Percentiles rank a stretch among this genome's conserved stretches.
Conservation (phyloP, 75 land plant species). For the Cunninghamia lanceolata region DNA sequence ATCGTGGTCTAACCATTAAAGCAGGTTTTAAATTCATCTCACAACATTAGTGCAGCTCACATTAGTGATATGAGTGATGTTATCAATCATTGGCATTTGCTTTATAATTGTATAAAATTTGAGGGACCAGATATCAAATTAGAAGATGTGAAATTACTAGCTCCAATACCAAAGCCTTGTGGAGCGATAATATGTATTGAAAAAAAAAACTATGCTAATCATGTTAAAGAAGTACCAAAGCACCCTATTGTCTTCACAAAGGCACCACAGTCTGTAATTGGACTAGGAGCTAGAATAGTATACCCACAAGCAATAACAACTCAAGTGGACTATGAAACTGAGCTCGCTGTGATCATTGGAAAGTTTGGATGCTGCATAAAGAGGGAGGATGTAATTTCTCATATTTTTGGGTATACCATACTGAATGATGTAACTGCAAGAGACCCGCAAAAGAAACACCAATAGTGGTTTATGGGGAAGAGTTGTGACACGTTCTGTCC, state of each 20-base stretch:
- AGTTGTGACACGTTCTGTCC: constrained; percentile 57
- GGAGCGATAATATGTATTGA: constrained; percentile 50
- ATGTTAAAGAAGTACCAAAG: constrained; percentile 52
- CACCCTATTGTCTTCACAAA: constrained; percentile 48
- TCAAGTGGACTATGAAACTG: constrained; percentile 55
- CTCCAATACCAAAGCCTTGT: constrained; percentile 37
- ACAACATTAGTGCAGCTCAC: neutral
- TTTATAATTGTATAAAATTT: constrained; percentile 10
- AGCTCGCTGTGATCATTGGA: too few species aligned
- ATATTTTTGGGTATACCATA: constrained; percentile 49
- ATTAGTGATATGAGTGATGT: constrained; percentile 31
- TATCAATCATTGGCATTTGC: constrained; percentile 31
- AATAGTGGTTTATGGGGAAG: constrained; percentile 58
- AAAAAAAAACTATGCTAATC: constrained; percentile 41
- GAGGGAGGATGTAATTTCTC: too few species aligned
- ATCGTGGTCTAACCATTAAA: too few species aligned
- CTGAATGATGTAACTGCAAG: constrained; percentile 52
- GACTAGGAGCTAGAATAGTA: constrained; percentile 41
- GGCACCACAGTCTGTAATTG: too few species aligned
- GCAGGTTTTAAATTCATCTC: constrained; percentile 16
- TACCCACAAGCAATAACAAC: constrained; percentile 42
- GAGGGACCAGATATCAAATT: constrained; percentile 21
- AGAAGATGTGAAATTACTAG: constrained; percentile 25
- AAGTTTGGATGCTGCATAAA: too few species aligned
- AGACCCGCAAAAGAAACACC: constrained; percentile 43